Base-by-base conservation (phyloP, 2,329 filamentous ascomycete species). In the Epicoccum sorghinum region DNA sequence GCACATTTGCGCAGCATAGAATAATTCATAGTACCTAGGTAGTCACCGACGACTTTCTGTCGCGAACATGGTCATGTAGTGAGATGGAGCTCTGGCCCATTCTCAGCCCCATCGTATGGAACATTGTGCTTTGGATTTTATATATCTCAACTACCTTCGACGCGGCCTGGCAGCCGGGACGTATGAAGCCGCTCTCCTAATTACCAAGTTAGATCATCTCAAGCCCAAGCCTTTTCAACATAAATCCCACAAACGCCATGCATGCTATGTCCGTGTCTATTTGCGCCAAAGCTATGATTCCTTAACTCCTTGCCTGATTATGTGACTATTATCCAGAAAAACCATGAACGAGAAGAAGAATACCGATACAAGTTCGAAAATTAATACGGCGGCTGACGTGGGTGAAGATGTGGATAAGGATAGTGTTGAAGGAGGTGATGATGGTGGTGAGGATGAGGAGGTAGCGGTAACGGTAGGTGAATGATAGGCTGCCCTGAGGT, bases 301-400 rank as follows among this genome's bases (percentile, higher is more conserved):
- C 30, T 46, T 29, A 50, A 55, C 46, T 43, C 52, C 52, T 38
- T 46, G 41, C 52, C 41, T 25, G 32, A 38, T 50, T 33, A 55
- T 50, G 46, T 36, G 37, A 47, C 30, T 12, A 22, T n/a, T 18
- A 46, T 4, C 10, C 27, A 13, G 7, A 22, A 24, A 40, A 40
- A 42, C 25, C 30, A 29, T 2, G 22, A 33, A 38, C 9, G n/a
- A 43, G 3, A 37, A 46, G 27, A 9, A 29, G 1, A 29, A 29
- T 29, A 29, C 9, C 27, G 23, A 30, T 6, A 27, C 14, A 18
- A 33, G 6, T 4, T 18, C 13, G 27, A 30, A 5, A 9, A 32
- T 51, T 35, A 51, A 35, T 39, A 38, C 22, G 41, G 43, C 10
- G 43, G 43, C 8, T 23, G 47, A 44, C 36, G 52, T 18, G 52